Conservation (phyloP, 2,329 filamentous ascomycete species). For the Sclerotinia nivalis region DNA sequence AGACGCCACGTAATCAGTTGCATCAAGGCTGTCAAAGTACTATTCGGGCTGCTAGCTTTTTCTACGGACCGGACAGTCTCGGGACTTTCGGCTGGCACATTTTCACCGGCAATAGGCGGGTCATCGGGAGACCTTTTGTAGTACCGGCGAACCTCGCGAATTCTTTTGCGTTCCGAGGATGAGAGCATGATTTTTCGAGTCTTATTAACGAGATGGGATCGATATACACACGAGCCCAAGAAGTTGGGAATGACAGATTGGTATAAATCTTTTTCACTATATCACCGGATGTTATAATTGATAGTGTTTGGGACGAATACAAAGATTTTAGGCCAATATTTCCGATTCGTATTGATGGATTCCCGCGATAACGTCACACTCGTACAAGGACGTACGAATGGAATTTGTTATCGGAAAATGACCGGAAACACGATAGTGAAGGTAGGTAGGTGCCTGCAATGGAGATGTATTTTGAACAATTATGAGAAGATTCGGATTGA, state of each 20-base stretch:
- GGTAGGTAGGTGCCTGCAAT: no score
- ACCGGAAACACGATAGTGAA: conserved; percentile 1
- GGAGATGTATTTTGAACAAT: not conserved
- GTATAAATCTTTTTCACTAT: conserved; percentile 9
- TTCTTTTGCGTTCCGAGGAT: conserved; percentile 15
- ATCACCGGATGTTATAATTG: not conserved
- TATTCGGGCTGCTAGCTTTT: conserved; percentile 40
- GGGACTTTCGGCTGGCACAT: not conserved
- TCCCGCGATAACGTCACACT: not conserved
- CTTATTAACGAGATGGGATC: not conserved
- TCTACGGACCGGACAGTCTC: conserved; percentile 9
- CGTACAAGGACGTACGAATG: conserved; percentile 1
- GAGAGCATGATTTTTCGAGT: conserved; percentile 12
- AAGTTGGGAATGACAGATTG: not conserved
- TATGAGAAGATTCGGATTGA: not conserved
- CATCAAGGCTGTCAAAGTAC: conserved; percentile 45
- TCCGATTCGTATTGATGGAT: conserved; percentile 6
- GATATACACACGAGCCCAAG: not conserved
- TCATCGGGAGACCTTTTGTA: conserved; percentile 20
- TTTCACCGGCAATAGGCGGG: conserved; percentile 4
- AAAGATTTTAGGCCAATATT: conserved; percentile 1
- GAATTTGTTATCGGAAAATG: conserved; percentile 3
- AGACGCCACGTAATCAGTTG: conserved; percentile 52
- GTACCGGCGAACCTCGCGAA: conserved; percentile 22
- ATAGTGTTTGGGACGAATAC: not conserved